Percentiles rank a stretch among this genome's conserved stretches.
Conservation (phyloP, 345 rosid genomes). For the Reutealis trisperma region DNA sequence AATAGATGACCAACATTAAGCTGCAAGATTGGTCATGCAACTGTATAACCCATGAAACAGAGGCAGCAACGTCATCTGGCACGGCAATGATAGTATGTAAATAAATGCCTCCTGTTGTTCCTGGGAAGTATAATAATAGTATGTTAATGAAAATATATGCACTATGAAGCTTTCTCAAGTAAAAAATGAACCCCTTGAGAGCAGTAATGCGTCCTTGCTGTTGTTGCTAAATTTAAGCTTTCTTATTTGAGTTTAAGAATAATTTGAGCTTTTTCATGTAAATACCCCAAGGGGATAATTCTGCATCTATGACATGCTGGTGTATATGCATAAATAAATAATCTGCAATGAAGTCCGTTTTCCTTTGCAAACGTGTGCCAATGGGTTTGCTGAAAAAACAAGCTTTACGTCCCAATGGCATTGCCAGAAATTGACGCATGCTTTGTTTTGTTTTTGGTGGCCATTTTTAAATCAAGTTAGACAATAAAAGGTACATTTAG, state of each 20-base stretch:
- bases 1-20: slow-evolving; percentile 48
- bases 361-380: no score
- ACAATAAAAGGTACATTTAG: no score
- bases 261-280: no score
- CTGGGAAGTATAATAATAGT: background rate
- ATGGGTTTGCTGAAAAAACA: no score
- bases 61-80: background rate
- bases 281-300: no score
- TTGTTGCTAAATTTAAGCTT: slow-evolving; percentile 7
- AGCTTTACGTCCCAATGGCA: no score
- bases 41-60: background rate
- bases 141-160: background rate
- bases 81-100: background rate
- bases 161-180: background rate
- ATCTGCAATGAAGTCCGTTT: no score
- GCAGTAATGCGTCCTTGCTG: slow-evolving; percentile 2
- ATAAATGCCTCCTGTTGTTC: slow-evolving; percentile 12
- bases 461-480: no score
- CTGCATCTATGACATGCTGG: background rate
- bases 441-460: no score
- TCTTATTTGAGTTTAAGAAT: background rate
- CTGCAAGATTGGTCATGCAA: background rate
- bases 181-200: background rate
- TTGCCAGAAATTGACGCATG: no score
- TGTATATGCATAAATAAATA: no score